These are phyloP conservation scores for Coemansia sp. DNA, from an alignment of 192 early-diverging fungal species.

Conservation along the genomic window DNA sequence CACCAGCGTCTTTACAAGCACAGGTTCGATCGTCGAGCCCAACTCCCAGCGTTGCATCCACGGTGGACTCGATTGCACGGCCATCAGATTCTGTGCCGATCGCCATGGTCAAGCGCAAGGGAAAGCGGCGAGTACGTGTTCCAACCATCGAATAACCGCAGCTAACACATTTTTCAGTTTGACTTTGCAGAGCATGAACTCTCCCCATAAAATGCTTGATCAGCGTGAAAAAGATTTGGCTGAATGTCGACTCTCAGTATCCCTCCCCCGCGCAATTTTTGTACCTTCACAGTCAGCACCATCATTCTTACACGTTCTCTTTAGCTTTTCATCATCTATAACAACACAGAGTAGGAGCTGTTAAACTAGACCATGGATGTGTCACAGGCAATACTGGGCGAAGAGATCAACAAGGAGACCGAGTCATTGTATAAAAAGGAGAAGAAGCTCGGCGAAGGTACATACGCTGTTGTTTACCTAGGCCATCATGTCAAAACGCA, in stretches of 20 bases:
- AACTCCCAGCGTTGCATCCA: constrained; percentile 14
- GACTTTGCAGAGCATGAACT: neutral
- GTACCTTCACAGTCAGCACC: too few species aligned
- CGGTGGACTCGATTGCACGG: constrained; percentile 9
- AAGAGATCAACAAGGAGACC: constrained; percentile 65
- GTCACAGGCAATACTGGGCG: constrained; percentile 52
- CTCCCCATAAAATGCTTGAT: neutral
- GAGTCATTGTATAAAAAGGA: constrained; percentile 80
- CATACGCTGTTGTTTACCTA: constrained; percentile 90
- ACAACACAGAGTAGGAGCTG: neutral
- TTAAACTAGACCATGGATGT: constrained; percentile 2
- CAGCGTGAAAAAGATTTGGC: neutral
- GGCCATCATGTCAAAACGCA: constrained; percentile 65
- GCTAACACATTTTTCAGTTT: neutral
- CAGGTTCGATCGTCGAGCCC: constrained; percentile 2
- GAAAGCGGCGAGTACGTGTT: constrained; percentile 52
- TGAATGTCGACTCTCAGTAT: neutral
- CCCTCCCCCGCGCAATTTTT: too few species aligned
- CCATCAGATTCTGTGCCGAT: constrained; percentile 1
- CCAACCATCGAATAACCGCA: constrained; percentile 34
- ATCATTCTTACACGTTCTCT: neutral
- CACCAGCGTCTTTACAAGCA: neutral
- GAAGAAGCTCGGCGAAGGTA: constrained; percentile 93
- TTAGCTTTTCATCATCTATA: neutral
- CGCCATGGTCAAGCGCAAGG: constrained; percentile 44